A percentile compares a stretch with the other conserved stretches of the same genome.
These are phyloP conservation scores for Pichia cabralensis DNA, from an alignment of 805 yeast species.

Conservation along the genomic window DNA sequence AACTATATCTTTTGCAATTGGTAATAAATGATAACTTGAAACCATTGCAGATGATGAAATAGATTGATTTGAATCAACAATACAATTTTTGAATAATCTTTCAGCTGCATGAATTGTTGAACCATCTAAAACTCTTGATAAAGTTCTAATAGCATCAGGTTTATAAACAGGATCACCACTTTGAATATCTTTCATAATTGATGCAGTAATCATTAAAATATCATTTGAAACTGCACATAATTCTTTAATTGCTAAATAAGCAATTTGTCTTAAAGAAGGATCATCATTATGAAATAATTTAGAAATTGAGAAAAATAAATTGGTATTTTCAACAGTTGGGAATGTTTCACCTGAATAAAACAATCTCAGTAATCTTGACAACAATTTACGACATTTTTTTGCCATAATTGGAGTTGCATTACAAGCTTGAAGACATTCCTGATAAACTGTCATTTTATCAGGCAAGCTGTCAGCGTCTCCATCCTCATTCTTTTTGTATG, in stretches of 20 bases:
- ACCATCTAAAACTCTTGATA: slow-evolving; percentile 81
- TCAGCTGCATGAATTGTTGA: slow-evolving; percentile 90
- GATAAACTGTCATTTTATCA: slow-evolving; percentile 95
- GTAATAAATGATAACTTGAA: slow-evolving; percentile 81
- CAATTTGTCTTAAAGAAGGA: slow-evolving; percentile 81
- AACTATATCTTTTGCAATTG: slow-evolving; percentile 84
- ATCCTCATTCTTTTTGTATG: slow-evolving; percentile 80
- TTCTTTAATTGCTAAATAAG: slow-evolving; percentile 90
- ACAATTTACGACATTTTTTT: slow-evolving; percentile 70
- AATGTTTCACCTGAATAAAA: slow-evolving; percentile 80
- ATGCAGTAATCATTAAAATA: slow-evolving; percentile 93
- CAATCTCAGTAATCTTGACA: slow-evolving; percentile 76
- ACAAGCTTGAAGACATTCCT: slow-evolving; percentile 88
- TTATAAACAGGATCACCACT: slow-evolving; percentile 76
- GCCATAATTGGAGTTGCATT: slow-evolving; percentile 87
- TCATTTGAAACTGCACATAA: slow-evolving; percentile 77
- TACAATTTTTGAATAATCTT: slow-evolving; percentile 82
- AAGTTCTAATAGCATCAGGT: slow-evolving; percentile 90
- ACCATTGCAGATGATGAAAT: slow-evolving; percentile 91
- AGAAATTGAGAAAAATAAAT: slow-evolving; percentile 85
- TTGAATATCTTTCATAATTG: slow-evolving; percentile 96
- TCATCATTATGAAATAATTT: slow-evolving; percentile 91
- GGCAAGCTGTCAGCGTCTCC: slow-evolving; percentile 57
- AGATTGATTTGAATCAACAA: slow-evolving; percentile 82
- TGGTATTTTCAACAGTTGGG: slow-evolving; percentile 83